phyloP scores from a whole-genome alignment of 768 basidiomycete species.

The Asterophora lycoperdoides region DNA sequence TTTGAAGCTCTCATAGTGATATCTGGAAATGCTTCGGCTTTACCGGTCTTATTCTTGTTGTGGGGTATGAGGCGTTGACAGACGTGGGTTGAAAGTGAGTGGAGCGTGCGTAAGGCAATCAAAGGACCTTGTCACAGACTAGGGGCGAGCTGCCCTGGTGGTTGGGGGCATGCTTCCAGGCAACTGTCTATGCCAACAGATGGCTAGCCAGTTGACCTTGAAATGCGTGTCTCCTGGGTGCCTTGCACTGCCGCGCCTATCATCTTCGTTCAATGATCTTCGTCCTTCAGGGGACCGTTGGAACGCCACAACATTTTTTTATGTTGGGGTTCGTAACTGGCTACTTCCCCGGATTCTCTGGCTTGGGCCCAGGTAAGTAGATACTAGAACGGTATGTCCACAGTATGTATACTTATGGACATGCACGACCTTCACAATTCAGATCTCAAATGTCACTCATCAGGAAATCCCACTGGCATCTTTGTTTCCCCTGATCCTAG shows the following conservation, averaged over 20 bases:
- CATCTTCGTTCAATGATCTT: neutral
- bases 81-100: slow-evolving; percentile 1
- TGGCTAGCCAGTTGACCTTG: neutral
- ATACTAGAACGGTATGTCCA: neutral
- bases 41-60: neutral
- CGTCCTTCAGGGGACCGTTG: neutral
- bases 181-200: neutral
- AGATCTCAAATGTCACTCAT: slow-evolving; percentile 2
- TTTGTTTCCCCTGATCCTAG: no score
- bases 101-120: neutral
- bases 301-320: slow-evolving; percentile 1
- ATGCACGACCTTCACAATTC: neutral
- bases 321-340: neutral
- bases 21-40: neutral
- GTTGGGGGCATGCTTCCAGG: no score
- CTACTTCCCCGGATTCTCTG: no score
- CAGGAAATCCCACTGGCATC: neutral
- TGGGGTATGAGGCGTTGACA: slow-evolving; percentile 7
- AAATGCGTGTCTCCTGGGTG: neutral
- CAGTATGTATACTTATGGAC: neutral
- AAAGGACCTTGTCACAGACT: no score
- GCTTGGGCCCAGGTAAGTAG: neutral
- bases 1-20: neutral
- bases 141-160: no score
- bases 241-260: neutral